These are phyloP conservation scores for Achaetomium macrosporum DNA, from an alignment of 2,329 filamentous ascomycete species.

Conservation along the genomic window DNA sequence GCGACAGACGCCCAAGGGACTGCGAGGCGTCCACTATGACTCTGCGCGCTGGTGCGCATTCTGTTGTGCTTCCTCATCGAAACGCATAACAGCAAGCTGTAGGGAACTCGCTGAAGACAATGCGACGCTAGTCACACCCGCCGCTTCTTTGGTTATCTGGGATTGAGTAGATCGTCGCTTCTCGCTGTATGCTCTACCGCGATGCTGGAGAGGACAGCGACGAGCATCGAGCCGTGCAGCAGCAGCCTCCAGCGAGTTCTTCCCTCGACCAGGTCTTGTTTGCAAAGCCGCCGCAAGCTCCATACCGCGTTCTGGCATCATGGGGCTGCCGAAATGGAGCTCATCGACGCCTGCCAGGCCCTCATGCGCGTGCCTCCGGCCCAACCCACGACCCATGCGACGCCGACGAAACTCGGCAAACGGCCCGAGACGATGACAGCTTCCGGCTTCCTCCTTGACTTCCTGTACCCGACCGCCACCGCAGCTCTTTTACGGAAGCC, in stretches of 20 bases:
- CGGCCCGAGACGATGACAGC: slow-evolving; percentile 29
- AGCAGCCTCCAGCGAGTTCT: slow-evolving; percentile 49
- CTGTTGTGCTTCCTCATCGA: neutral
- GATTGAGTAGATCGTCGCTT: slow-evolving; percentile 3
- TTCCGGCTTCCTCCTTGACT: slow-evolving; percentile 49
- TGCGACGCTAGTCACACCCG: neutral
- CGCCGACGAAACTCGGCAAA: slow-evolving; percentile 22
- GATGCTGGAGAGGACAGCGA: slow-evolving; percentile 55
- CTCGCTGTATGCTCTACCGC: slow-evolving; percentile 25
- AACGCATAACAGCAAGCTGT: neutral
- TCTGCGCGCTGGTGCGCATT: neutral
- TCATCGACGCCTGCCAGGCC: slow-evolving; percentile 38
- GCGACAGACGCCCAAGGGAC: neutral
- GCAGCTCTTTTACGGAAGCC: slow-evolving; percentile 37
- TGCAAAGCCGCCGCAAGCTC: slow-evolving; percentile 39
- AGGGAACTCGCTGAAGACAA: neutral
- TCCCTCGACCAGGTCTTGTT: slow-evolving; percentile 32
- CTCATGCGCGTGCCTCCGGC: slow-evolving; percentile 30
- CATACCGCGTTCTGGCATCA: slow-evolving; percentile 51
- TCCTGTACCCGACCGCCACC: slow-evolving; percentile 47
- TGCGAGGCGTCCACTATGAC: neutral
- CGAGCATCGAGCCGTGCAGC: slow-evolving; percentile 50
- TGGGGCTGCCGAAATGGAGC: slow-evolving; percentile 45
- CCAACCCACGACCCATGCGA: slow-evolving; percentile 17
- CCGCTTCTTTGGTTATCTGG: neutral